These are phyloP conservation scores for Heritiera littoralis DNA, from an alignment of 345 rosid genomes.

Conservation along the genomic window DNA sequence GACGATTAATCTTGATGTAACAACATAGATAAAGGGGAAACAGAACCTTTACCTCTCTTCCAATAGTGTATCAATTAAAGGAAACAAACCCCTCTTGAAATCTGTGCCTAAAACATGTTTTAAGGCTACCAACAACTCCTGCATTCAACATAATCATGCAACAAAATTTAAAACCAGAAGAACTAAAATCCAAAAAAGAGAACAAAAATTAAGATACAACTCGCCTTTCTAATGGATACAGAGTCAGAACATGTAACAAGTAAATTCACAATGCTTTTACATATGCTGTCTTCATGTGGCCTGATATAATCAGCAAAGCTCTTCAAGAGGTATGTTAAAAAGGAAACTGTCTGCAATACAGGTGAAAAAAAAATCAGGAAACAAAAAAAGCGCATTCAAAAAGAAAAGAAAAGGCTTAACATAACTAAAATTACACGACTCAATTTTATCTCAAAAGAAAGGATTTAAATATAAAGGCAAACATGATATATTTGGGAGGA, in stretches of 20 bases:
- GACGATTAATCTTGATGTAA: background rate
- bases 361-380: conserved; percentile 26
- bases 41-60: conserved; percentile 73
- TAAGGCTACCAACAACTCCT: conserved; percentile 94
- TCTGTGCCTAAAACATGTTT: conserved; percentile 98
- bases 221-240: conserved; percentile 91
- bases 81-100: conserved; percentile 97
- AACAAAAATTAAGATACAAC: conserved; percentile 5
- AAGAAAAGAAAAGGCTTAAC: background rate
- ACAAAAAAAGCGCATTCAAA: background rate
- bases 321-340: conserved; percentile 93
- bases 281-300: conserved; percentile 97
- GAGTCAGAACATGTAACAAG: conserved; percentile 99
- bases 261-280: conserved; percentile 94
- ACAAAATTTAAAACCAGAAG: conserved; percentile 19
- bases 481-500: background rate
- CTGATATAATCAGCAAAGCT: conserved; percentile 92
- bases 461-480: background rate
- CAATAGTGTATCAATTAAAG: conserved; percentile 88
- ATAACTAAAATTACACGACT: background rate
- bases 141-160: conserved; percentile 38
- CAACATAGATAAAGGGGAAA: background rate
- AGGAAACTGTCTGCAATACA: conserved; percentile 87
- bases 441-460: background rate
- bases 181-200: conserved; percentile 9